Evolutionary conservation across 495 filamentous ascomycete genomes (phyloP).

Genomic region (Tuber microsphaerosporum): DNA sequence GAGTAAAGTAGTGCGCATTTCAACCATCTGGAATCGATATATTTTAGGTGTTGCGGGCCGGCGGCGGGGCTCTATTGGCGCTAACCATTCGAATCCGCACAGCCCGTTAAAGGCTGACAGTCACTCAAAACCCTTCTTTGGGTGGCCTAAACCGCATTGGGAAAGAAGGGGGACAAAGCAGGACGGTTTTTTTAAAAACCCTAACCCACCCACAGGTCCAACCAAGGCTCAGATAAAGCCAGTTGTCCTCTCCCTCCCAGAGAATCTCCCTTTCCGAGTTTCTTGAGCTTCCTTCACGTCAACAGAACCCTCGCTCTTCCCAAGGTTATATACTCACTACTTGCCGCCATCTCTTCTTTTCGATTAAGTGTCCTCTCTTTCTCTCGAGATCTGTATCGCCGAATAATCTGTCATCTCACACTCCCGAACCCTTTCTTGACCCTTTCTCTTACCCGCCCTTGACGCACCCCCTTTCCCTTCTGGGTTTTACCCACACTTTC

Average conservation of each 20-base stretch:
- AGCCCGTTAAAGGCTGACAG: not conserved
- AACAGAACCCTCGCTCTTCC: not conserved
- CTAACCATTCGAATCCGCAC: not conserved
- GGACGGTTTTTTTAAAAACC: not conserved
- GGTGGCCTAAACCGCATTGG: not conserved
- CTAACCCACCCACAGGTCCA: not conserved
- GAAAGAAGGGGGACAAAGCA: not conserved
- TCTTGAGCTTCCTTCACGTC: not conserved
- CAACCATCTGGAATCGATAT: not conserved
- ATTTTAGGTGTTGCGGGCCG: not conserved
- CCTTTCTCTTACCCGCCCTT: no score
- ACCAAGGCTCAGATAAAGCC: not conserved
- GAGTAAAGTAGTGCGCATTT: not conserved
- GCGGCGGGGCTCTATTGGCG: not conserved
- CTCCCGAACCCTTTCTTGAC: not conserved
- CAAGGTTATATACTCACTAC: not conserved
- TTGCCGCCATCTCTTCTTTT: not conserved
- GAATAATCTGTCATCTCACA: not conserved
- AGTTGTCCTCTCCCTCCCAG: not conserved
- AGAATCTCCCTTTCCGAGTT: not conserved
- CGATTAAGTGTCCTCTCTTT: slow-evolving; percentile 1
- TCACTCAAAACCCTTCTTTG: not conserved
- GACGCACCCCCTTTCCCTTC: not conserved
- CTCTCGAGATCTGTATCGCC: not conserved
- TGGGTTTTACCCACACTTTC: not conserved